phyloP scores from a whole-genome alignment of 2,329 filamentous ascomycete species.

The Endoconidiophora polonica region DNA sequence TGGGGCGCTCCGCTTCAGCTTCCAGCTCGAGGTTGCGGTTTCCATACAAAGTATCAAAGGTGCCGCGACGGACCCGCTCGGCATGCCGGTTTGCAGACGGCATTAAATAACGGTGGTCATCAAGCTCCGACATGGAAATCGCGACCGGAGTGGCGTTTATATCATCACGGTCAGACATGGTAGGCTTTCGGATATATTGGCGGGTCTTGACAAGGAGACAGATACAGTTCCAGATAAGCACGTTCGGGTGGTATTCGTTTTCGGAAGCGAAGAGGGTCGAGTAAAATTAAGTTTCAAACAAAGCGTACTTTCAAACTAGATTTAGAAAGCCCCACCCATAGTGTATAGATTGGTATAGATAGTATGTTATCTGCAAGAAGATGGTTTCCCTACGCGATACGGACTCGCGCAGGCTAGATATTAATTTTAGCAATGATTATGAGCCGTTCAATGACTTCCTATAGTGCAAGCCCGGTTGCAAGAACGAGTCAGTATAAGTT shows the following conservation, averaged over 20 bases:
- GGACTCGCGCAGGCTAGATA: too few species aligned
- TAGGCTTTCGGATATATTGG: conserved; percentile 13
- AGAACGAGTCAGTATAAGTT: background rate
- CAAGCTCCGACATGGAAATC: conserved; percentile 62
- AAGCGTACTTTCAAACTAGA: background rate
- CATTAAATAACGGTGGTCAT: conserved; percentile 66
- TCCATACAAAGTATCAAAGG: conserved; percentile 53
- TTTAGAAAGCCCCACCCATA: conserved; percentile 7
- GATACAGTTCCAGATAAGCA: too few species aligned
- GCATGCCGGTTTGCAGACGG: conserved; percentile 42
- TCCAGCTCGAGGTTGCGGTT: conserved; percentile 23
- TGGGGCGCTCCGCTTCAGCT: conserved; percentile 17
- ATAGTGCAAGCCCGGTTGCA: background rate
- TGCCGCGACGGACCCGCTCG: conserved; percentile 46
- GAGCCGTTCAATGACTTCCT: background rate
- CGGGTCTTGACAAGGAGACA: background rate
- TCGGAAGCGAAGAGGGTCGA: background rate
- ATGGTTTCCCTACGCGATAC: too few species aligned
- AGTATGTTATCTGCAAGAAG: too few species aligned
- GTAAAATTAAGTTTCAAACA: background rate
- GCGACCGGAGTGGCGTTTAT: conserved; percentile 43
- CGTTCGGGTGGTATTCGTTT: too few species aligned
- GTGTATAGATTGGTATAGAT: background rate
- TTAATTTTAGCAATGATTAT: too few species aligned
- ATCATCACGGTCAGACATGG: conserved; percentile 54